These are phyloP conservation scores for Beta corolliflora DNA, from an alignment of 179 eudicot genomes.

Conservation along the genomic window DNA sequence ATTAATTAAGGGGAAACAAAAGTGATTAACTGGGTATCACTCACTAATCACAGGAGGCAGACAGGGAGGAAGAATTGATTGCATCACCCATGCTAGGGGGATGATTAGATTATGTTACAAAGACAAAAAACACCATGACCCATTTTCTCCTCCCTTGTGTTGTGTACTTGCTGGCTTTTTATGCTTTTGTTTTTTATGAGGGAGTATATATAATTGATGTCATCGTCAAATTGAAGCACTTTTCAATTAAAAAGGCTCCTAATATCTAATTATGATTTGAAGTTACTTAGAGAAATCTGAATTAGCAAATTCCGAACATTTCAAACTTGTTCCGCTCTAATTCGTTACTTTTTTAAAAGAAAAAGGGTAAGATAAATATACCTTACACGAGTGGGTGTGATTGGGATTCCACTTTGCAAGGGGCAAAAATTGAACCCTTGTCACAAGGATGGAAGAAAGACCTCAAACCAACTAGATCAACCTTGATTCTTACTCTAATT, in stretches of 20 bases:
- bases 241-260: neutral
- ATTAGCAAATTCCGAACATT: too few relatives aligned
- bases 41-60: slow-evolving; percentile 19
- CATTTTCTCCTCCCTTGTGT: slow-evolving; percentile 13
- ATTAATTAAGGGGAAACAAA: slow-evolving; percentile 11
- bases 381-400: too few relatives aligned
- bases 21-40: slow-evolving; percentile 28
- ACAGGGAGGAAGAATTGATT: slow-evolving; percentile 17
- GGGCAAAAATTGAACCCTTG: too few relatives aligned
- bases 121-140: slow-evolving; percentile 22
- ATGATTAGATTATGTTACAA: slow-evolving; percentile 24
- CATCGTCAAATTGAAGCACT: slow-evolving; percentile 17
- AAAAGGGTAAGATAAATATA: too few relatives aligned
- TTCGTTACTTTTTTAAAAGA: too few relatives aligned
- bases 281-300: too few relatives aligned
- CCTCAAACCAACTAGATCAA: too few relatives aligned
- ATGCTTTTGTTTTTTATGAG: slow-evolving; percentile 3
- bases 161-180: slow-evolving; percentile 21
- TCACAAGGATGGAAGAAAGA: too few relatives aligned
- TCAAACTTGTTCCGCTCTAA: too few relatives aligned
- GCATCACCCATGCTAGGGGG: slow-evolving; percentile 34
- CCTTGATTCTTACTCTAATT: too few relatives aligned
- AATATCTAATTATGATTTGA: too few relatives aligned
- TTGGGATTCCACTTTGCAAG: too few relatives aligned
- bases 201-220: slow-evolving; percentile 22